Evolutionary conservation across 495 filamentous ascomycete species (phyloP), one percentile per base, ranked within the genome.

Genomic region (Lasiosphaeris hirsuta): DNA sequence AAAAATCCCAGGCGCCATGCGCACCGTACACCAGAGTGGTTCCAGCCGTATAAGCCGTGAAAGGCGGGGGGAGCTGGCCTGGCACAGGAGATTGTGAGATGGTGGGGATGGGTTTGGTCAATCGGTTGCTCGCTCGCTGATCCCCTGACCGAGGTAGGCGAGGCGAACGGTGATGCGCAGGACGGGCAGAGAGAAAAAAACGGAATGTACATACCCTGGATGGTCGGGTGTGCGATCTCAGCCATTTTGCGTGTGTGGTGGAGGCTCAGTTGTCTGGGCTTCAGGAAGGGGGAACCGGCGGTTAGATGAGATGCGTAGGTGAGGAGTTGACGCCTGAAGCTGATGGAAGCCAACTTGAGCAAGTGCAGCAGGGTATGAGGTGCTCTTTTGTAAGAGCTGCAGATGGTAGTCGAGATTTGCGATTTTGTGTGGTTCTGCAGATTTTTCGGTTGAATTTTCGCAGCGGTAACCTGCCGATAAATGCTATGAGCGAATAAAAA

Each of bases 221-320:
- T 72, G 63, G 69, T 70, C 34, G 60, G 18, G 61, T 72, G 69
- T 50, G 60, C 57, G 51, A 70, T 70, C 43, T 72, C 69, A 58
- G 56, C 59, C 67, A 70, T 70, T 59, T 62, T 69, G 44, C 42
- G 38, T 23, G 47, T 56, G 60, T 63, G 58, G 44, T 48, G 52
- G 59, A 51, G 51, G 55, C 51, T 36, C 8, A 34, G 52, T 9
- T 45, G 36, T 42, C 23, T 30, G 23, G 23, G 23, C 23, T 46
- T 62, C 17, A 49, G 49, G 11, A 41, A 50, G 41, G 30, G 30
- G 40, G 41, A 40, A 55, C 14, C 23, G 33, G 40, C 39, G 30
- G 48, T n/a, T 51, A 47, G 42, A 40, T 11, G 48, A 43, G 43
- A 56, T 17, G 61, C 35, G 51, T 57, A 58, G 63, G 47, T 23